Evolutionary conservation across 2,329 filamentous ascomycete genomes (phyloP), one percentile per base, ranked within the genome.

Genomic region (Coniochaeta prunicola): DNA sequence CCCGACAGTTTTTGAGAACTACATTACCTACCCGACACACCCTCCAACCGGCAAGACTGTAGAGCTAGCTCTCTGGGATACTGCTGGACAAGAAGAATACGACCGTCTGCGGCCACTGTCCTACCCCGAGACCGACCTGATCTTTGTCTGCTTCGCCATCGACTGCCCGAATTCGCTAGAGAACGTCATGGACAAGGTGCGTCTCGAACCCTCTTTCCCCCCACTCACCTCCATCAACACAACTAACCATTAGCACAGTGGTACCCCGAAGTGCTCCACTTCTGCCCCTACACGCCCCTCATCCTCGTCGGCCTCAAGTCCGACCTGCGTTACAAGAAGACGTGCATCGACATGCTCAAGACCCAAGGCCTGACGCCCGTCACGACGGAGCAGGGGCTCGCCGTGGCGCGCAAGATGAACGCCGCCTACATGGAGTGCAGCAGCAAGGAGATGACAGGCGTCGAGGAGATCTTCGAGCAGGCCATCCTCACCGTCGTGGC

Each of bases 91-190:
- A 76, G 94, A 99, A 76, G 94, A 97, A 77, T 99, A 99, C 74
- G 94, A 99, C 80, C 88, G 94, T 68, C 81, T 99, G 71, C 88
- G 94, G 66, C 94, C 94, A 53, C 85, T 99, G 56, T 97, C 93
- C 50, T 99, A 99, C 76, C 94, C 94, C 3, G 94, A 99, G 77
- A 99, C 94, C 13, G 94, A 99, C 74, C 83, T 99, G 34, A 87
- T 99, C 61, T 97, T 99, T 74, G 94, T 99, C 66, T 99, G 94
- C 81, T 99, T 99, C 74, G 94, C 94, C 64, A 97, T 99, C 70
- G 94, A 99, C 76, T 99, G 94, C 74, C 94, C 94, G 36, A 97
- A 96, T 74, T 97, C 93, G 7, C 81, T 99, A 57, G 94, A 99
- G 72, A 99, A 99, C 75, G 93, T 99, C 60, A 88, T 97, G 79